Evolutionary conservation across 495 filamentous ascomycete genomes (phyloP).

Genomic region (Aspergillus coremiiformis): DNA sequence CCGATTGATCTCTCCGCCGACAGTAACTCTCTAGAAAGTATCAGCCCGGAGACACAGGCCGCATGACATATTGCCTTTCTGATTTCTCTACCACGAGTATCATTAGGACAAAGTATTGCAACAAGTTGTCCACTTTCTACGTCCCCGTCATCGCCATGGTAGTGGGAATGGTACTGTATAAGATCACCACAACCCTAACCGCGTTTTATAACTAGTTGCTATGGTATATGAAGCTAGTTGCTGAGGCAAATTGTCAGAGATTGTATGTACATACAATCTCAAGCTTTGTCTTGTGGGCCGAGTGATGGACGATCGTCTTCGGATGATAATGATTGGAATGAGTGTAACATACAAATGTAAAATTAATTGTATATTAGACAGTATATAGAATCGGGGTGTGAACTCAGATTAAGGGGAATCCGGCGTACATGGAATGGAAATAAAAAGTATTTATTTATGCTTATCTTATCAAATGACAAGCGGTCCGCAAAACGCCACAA

Average conservation of each 20-base stretch:
- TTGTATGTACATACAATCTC: no score
- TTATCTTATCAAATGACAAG: constrained; percentile 43
- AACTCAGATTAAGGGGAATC: no score
- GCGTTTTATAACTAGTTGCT: no score
- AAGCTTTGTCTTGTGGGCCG: no score
- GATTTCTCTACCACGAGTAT: not conserved
- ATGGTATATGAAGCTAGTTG: no score
- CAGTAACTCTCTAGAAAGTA: constrained; percentile 3
- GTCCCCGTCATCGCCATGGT: not conserved
- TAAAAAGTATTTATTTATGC: no score
- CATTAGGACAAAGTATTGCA: not conserved
- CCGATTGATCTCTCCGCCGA: constrained; percentile 9
- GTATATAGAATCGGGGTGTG: no score
- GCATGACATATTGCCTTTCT: not conserved
- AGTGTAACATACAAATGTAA: not conserved
- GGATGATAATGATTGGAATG: not conserved
- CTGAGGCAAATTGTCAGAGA: no score
- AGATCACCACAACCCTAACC: no score
- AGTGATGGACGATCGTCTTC: no score
- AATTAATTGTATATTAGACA: not conserved
- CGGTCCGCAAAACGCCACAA: constrained; percentile 22
- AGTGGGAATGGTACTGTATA: no score
- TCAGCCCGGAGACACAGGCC: not conserved
- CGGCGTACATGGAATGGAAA: no score
- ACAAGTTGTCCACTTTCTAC: not conserved